phyloP scores from a whole-genome alignment of 2,329 filamentous ascomycete species.

The Aotearoamyces nothofagi region DNA sequence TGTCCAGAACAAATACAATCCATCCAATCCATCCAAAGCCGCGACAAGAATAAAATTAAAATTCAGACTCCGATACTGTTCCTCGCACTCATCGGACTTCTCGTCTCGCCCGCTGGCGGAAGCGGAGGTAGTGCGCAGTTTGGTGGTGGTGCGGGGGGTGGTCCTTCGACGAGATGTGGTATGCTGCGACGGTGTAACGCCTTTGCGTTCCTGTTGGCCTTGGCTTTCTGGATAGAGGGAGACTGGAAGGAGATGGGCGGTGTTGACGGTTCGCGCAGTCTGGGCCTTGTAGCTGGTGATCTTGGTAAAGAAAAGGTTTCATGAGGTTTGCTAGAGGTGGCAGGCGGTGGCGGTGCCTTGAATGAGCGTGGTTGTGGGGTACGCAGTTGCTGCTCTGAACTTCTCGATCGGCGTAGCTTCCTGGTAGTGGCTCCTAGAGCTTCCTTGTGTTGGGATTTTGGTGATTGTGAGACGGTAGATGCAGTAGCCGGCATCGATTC shows the following conservation, averaged over 20 bases:
- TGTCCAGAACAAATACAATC: no score
- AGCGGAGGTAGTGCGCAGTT: conserved; percentile 17
- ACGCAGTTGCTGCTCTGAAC: no score
- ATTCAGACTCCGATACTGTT: no score
- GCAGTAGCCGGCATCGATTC: no score
- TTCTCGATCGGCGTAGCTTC: no score
- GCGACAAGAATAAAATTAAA: no score
- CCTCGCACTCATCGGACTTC: no score
- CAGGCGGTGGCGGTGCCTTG: not conserved
- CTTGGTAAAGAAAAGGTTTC: not conserved
- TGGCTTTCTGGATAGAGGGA: conserved; percentile 1
- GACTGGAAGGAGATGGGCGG: not conserved
- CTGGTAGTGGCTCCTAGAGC: no score
- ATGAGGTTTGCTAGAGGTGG: conserved; percentile 19
- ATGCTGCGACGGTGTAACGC: conserved; percentile 12
- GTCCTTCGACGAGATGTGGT: conserved; percentile 13
- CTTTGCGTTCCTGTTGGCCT: no score
- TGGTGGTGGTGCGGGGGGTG: conserved; percentile 18
- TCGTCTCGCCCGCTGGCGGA: conserved; percentile 8
- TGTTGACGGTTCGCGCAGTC: conserved; percentile 18
- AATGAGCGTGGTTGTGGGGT: not conserved
- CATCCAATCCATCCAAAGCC: no score
- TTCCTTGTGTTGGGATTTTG: no score
- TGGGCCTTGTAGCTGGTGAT: conserved; percentile 11
- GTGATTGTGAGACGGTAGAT: no score